Percentiles rank a stretch among this genome's conserved stretches.
Conservation (phyloP, 495 filamentous ascomycete genomes). For the Annulohypoxylon bovei region DNA sequence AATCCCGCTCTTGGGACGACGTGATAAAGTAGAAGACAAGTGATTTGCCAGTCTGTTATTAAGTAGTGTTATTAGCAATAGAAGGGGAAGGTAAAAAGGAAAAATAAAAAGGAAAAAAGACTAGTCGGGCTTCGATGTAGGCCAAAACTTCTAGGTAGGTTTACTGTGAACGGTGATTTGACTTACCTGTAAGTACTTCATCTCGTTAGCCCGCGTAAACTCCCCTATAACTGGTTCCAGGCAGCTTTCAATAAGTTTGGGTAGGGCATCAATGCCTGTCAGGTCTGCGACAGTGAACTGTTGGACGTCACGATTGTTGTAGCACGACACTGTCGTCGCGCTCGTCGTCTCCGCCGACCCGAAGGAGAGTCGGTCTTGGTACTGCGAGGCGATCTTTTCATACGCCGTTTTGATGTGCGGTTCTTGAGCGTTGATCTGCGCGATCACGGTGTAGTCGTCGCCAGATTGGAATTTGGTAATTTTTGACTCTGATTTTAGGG, state of each 20-base stretch:
- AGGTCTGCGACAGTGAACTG: slow-evolving; percentile 48
- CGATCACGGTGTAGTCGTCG: slow-evolving; percentile 57
- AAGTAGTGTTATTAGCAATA: not conserved
- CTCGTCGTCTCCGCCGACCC: slow-evolving; percentile 40
- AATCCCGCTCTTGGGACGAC: slow-evolving; percentile 38
- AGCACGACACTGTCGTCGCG: slow-evolving; percentile 49
- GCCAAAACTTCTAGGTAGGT: not conserved
- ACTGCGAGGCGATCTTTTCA: slow-evolving; percentile 44
- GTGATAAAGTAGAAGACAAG: slow-evolving; percentile 57
- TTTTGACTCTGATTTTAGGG: slow-evolving; percentile 41
- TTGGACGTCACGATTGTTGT: slow-evolving; percentile 53
- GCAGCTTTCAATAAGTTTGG: slow-evolving; percentile 51
- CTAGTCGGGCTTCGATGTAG: not conserved
- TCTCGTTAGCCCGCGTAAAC: slow-evolving; percentile 56
- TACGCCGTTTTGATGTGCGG: slow-evolving; percentile 38
- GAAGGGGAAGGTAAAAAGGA: too few species aligned
- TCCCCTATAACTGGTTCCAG: slow-evolving; percentile 54
- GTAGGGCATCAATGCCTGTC: slow-evolving; percentile 44
- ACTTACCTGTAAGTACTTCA: slow-evolving; percentile 53
- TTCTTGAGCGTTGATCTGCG: slow-evolving; percentile 46
- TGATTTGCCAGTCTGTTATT: slow-evolving; percentile 57
- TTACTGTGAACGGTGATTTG: not conserved
- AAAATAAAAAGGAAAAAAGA: not conserved
- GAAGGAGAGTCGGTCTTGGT: slow-evolving; percentile 55
- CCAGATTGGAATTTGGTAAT: slow-evolving; percentile 46